Conservation (phyloP, 1,284 basidiomycete genomes). For the Porodaedalea pini region DNA sequence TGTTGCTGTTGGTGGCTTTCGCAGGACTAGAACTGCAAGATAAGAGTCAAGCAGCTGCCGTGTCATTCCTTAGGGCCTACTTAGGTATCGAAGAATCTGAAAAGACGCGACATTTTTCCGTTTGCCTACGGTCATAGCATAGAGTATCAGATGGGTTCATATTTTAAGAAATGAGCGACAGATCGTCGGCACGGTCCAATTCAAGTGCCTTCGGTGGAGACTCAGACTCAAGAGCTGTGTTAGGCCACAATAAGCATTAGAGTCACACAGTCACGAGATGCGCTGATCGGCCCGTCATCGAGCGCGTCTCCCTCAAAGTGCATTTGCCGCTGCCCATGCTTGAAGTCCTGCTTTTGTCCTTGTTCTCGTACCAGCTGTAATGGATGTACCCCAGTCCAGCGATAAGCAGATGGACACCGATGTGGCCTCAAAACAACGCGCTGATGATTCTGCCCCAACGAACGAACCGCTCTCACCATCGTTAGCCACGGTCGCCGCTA, state of each 20-base stretch:
- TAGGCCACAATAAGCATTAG: neutral
- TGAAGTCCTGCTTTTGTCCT: too few relatives aligned
- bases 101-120: neutral
- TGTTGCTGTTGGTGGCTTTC: too few relatives aligned
- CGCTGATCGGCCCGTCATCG: neutral
- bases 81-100: neutral
- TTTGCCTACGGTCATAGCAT: too few relatives aligned
- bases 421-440: neutral
- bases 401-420: too few relatives aligned
- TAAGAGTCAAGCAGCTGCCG: too few relatives aligned
- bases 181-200: neutral
- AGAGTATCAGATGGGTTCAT: too few relatives aligned
- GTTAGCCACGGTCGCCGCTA: neutral
- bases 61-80: too few relatives aligned
- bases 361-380: too few relatives aligned
- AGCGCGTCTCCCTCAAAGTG: too few relatives aligned
- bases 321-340: too few relatives aligned
- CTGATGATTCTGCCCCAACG: neutral
- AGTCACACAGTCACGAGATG: neutral
- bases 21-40: too few relatives aligned
- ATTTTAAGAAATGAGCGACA: neutral
- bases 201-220: neutral
- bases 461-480: neutral
- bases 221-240: neutral
- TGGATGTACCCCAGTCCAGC: too few relatives aligned